Conservation (phyloP, 1,284 basidiomycete genomes). For the Melampsora americana region DNA sequence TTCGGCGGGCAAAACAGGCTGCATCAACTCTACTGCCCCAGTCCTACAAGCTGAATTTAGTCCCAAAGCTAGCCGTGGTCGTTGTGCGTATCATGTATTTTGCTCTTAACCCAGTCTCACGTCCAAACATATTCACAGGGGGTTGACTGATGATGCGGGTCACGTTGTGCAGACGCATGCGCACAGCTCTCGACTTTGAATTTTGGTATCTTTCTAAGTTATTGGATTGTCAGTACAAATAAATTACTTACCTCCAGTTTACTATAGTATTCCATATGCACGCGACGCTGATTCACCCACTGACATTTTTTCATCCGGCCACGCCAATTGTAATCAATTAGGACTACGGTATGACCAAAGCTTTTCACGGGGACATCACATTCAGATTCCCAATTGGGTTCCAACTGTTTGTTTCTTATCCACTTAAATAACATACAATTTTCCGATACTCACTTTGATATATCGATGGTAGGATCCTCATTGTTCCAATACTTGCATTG, state of each 20-base stretch:
- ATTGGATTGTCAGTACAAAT: slow-evolving; percentile 41
- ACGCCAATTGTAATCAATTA: neutral
- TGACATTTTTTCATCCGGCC: neutral
- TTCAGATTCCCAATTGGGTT: slow-evolving; percentile 46
- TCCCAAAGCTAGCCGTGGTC: slow-evolving; percentile 51
- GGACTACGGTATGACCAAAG: slow-evolving; percentile 51
- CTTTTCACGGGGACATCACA: slow-evolving; percentile 30
- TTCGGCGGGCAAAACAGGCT: slow-evolving; percentile 46
- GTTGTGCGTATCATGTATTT: slow-evolving; percentile 41
- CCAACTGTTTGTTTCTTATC: slow-evolving; percentile 46
- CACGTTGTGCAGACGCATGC: slow-evolving; percentile 47
- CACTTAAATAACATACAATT: neutral
- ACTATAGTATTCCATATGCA: too few relatives aligned
- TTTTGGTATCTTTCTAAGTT: slow-evolving; percentile 53
- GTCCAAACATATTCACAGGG: neutral
- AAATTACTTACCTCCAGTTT: slow-evolving; percentile 46
- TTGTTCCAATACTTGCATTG: slow-evolving; percentile 46
- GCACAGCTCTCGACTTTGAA: slow-evolving; percentile 53
- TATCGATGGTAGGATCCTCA: slow-evolving; percentile 46
- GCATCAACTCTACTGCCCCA: slow-evolving; percentile 53
- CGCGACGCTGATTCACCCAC: too few relatives aligned
- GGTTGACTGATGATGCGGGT: too few relatives aligned
- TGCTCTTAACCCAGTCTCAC: neutral
- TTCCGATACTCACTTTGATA: neutral
- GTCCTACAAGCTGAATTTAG: slow-evolving; percentile 53